These are phyloP conservation scores for Aspergillus clavatus DNA, from an alignment of 2,329 filamentous ascomycete genomes.

Conservation along the genomic window DNA sequence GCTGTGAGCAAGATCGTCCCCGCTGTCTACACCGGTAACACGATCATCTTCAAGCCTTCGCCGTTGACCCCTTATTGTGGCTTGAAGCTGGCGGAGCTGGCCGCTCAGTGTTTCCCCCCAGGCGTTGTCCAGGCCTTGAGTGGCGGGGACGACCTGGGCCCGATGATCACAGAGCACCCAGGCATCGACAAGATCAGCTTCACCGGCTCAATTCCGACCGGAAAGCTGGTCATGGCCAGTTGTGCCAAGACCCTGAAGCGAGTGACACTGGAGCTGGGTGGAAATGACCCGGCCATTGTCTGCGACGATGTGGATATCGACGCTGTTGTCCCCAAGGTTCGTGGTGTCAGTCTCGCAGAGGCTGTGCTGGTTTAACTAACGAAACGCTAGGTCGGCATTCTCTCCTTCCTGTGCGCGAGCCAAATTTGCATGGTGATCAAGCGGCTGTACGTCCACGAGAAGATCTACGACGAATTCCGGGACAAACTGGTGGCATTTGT, in stretches of 20 bases:
- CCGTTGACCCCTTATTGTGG: conserved; percentile 50
- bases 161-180: conserved; percentile 50
- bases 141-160: conserved; percentile 52
- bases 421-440: conserved; percentile 56
- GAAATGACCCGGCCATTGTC: conserved; percentile 54
- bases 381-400: conserved; percentile 38
- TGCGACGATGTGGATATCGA: conserved; percentile 51
- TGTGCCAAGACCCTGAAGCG: conserved; percentile 51
- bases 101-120: conserved; percentile 47
- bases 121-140: conserved; percentile 55
- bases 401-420: conserved; percentile 51
- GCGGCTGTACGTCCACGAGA: conserved; percentile 58
- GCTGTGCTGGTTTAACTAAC: too few relatives aligned
- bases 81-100: conserved; percentile 52
- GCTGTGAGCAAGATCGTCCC: conserved; percentile 49
- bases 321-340: conserved; percentile 39
- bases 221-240: conserved; percentile 48
- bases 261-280: conserved; percentile 51
- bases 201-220: conserved; percentile 52
- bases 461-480: conserved; percentile 54
- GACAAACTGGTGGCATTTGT: conserved; percentile 44
- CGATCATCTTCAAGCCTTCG: conserved; percentile 54
- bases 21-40: conserved; percentile 50
- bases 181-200: conserved; percentile 56
- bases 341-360: too few relatives aligned